Evolutionary conservation across 495 filamentous ascomycete species (phyloP).

Genomic region (Trichoderma erinaceum): DNA sequence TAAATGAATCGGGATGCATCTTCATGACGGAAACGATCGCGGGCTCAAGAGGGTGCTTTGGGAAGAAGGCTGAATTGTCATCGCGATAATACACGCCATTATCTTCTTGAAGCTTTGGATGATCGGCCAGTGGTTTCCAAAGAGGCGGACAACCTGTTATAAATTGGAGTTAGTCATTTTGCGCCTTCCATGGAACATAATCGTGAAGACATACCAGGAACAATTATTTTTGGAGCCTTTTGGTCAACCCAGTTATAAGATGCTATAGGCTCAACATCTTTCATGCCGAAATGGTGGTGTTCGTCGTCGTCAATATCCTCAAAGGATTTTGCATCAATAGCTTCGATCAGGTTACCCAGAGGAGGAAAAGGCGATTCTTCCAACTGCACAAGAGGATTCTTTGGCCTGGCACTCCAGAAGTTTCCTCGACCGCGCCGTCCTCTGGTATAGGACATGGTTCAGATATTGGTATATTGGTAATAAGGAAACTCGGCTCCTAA

Average conservation of each 20-base stretch:
- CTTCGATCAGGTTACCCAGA: not conserved
- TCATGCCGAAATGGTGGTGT: conserved; percentile 11
- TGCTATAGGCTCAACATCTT: conserved; percentile 3
- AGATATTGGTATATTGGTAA: not conserved
- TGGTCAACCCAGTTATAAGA: conserved; percentile 27
- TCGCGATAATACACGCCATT: conserved; percentile 53
- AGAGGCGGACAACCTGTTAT: conserved; percentile 48
- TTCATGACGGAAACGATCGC: conserved; percentile 36
- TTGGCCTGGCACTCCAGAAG: not conserved
- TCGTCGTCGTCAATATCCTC: conserved; percentile 11
- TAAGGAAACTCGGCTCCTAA: not conserved
- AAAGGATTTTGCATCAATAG: not conserved
- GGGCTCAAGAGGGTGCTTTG: conserved; percentile 53
- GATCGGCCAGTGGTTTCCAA: conserved; percentile 48
- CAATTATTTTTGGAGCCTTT: conserved; percentile 18
- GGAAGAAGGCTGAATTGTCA: conserved; percentile 53
- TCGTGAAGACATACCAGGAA: conserved; percentile 20
- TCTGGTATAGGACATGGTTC: not conserved
- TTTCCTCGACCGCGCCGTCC: not conserved
- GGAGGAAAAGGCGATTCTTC: not conserved
- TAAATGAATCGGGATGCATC: conserved; percentile 22
- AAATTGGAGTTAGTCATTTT: conserved; percentile 1
- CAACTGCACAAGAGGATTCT: not conserved
- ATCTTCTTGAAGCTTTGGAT: conserved; percentile 42
- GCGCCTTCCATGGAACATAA: not conserved